Percentiles rank a stretch among this genome's conserved stretches.
Conservation (phyloP, 495 filamentous ascomycete genomes). For the Pseudoneurospora amorphoporcata region DNA sequence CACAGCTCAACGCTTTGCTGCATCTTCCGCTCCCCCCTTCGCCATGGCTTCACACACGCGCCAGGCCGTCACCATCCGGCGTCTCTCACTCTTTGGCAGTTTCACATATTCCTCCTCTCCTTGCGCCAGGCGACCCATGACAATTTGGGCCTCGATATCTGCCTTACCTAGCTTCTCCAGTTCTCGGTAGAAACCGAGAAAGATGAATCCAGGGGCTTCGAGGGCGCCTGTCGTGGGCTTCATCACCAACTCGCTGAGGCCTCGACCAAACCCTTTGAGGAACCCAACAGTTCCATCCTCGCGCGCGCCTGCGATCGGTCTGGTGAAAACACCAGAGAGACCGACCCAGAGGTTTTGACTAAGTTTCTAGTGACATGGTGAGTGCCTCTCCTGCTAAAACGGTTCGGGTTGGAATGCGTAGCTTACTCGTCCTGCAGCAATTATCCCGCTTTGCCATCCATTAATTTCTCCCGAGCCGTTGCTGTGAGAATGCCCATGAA, state of each 20-base stretch:
- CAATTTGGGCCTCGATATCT: neutral
- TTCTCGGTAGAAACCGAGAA: slow-evolving; percentile 40
- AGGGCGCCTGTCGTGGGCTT: slow-evolving; percentile 49
- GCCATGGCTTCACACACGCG: neutral
- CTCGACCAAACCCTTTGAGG: slow-evolving; percentile 54
- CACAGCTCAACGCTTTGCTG: neutral
- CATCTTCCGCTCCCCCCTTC: neutral
- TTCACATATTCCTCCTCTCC: neutral
- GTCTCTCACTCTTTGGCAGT: neutral
- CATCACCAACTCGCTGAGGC: slow-evolving; percentile 54
- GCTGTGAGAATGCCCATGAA: slow-evolving; percentile 59
- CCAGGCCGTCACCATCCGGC: neutral
- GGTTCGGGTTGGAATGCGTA: neutral
- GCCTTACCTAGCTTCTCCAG: slow-evolving; percentile 30
- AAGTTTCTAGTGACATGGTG: slow-evolving; percentile 37
- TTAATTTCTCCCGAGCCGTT: slow-evolving; percentile 37
- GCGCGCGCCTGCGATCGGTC: slow-evolving; percentile 49
- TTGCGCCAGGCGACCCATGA: neutral
- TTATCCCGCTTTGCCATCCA: slow-evolving; percentile 51
- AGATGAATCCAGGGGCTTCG: slow-evolving; percentile 25
- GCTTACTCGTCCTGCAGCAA: slow-evolving; percentile 37
- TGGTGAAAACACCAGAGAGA: slow-evolving; percentile 50
- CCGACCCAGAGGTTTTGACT: slow-evolving; percentile 55
- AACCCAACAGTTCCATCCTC: slow-evolving; percentile 43
- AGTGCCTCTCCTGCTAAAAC: neutral